Conservation (phyloP, 164 flowering plant genomes). For the Vitis rotundifolia region DNA sequence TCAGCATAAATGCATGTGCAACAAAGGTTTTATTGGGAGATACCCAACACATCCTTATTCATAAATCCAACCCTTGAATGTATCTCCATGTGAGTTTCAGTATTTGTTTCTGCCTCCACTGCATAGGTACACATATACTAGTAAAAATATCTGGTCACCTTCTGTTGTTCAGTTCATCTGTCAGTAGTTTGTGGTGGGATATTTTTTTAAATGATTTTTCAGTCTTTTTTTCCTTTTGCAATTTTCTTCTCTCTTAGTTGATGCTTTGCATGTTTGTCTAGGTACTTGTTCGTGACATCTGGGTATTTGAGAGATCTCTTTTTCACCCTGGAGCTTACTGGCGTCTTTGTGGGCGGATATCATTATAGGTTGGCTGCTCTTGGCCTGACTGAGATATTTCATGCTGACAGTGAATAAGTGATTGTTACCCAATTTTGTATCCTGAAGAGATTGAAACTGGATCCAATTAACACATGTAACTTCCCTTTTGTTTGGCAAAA, state of each 20-base stretch:
- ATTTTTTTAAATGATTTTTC: background rate
- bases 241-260: background rate
- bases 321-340: constrained; percentile 78
- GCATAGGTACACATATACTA: no score
- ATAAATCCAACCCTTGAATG: no score
- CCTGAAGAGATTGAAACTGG: background rate
- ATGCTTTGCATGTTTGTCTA: constrained; percentile 10
- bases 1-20: no score
- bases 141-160: no score
- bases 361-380: constrained; percentile 19
- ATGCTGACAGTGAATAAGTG: background rate
- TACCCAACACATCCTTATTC: no score
- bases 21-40: no score
- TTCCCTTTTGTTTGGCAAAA: background rate
- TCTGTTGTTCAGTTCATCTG: no score
- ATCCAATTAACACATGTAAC: background rate
- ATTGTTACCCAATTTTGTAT: constrained; percentile 14
- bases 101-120: no score
- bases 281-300: constrained; percentile 90
- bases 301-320: constrained; percentile 97
- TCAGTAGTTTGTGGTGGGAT: no score
- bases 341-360: constrained; percentile 87
- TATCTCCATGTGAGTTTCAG: no score
- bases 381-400: background rate
- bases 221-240: background rate